Conservation (phyloP, 2,329 filamentous ascomycete genomes). For the Ophiostoma australiae region DNA sequence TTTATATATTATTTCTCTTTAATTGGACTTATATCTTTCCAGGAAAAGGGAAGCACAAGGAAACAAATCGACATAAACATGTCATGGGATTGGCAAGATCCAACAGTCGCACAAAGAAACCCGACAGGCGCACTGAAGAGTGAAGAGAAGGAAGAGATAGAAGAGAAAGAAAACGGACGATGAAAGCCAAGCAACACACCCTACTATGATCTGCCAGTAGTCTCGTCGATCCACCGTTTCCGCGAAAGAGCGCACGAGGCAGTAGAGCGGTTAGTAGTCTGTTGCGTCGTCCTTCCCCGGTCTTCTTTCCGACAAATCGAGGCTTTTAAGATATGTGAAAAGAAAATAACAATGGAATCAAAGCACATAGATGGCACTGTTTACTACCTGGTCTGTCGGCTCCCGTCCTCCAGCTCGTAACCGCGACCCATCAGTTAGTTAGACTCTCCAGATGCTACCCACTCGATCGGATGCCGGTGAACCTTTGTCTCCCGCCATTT, state of each 20-base stretch:
- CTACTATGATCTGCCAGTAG: not conserved
- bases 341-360: too few relatives aligned
- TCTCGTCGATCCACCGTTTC: not conserved
- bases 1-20: too few relatives aligned
- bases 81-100: too few relatives aligned
- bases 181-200: not conserved
- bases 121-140: too few relatives aligned
- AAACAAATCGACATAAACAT: too few relatives aligned
- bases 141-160: not conserved
- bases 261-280: too few relatives aligned
- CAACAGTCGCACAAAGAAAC: too few relatives aligned
- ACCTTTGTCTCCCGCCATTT: not conserved
- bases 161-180: not conserved
- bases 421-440: not conserved
- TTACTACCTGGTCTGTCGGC: not conserved
- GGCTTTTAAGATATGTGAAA: not conserved
- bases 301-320: not conserved
- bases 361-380: too few relatives aligned
- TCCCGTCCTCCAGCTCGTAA: not conserved
- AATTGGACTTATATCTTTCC: too few relatives aligned
- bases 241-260: not conserved
- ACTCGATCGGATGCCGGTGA: not conserved
- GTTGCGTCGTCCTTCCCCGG: not conserved
- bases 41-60: too few relatives aligned
- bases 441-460: not conserved